phyloP scores from a whole-genome alignment of 2,329 filamentous ascomycete species.

The Periconia sp. region DNA sequence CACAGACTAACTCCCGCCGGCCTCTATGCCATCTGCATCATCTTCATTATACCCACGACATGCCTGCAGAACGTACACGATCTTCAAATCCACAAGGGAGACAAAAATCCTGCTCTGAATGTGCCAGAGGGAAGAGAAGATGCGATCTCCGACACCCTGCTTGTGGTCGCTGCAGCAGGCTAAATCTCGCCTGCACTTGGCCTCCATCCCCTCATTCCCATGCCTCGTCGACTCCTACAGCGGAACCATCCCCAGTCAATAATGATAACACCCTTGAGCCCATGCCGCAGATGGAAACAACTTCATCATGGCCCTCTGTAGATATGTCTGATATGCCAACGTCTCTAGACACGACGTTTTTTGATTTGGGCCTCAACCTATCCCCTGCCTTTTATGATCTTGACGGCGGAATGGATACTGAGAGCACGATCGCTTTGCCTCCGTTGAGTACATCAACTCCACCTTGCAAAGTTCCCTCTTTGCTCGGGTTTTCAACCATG shows the following conservation, averaged over 20 bases:
- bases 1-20: background rate
- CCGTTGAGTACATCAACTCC: background rate
- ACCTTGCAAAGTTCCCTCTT: conserved; percentile 9
- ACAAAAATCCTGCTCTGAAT: conserved; percentile 60
- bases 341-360: conserved; percentile 6
- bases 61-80: conserved; percentile 44
- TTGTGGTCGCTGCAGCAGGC: conserved; percentile 56
- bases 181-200: conserved; percentile 54
- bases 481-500: conserved; percentile 18
- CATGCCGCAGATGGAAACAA: background rate
- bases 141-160: conserved; percentile 56
- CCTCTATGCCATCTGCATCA: background rate
- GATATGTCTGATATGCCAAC: background rate
- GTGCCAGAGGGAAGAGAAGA: conserved; percentile 59
- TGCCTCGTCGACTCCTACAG: conserved; percentile 1
- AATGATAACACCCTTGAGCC: background rate
- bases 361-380: conserved; percentile 48
- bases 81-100: conserved; percentile 25
- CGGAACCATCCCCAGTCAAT: conserved; percentile 3
- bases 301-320: conserved; percentile 2
- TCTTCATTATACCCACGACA: conserved; percentile 18
- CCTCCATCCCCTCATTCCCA: conserved; percentile 15
- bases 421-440: conserved; percentile 5
- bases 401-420: conserved; percentile 41
- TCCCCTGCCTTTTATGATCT: conserved; percentile 29